Percentiles rank a stretch among this genome's conserved stretches.
Conservation (phyloP, 164 flowering plant genomes). For the Sextonia rubra region DNA sequence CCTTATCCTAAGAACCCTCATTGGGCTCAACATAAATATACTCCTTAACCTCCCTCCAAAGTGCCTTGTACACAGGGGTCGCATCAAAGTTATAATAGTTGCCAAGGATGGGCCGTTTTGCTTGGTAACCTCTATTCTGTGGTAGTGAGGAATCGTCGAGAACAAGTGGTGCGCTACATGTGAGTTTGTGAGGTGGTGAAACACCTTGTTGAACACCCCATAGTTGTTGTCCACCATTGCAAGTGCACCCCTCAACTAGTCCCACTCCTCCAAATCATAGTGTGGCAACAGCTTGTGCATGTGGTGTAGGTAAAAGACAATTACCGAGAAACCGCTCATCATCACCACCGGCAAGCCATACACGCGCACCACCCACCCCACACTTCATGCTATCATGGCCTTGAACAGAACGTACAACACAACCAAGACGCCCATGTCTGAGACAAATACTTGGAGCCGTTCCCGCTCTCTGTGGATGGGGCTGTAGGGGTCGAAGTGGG, state of each 20-base stretch:
- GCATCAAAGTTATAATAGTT: no score
- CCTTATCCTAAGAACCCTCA: conserved; percentile 39
- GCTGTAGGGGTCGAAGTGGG: conserved; percentile 69
- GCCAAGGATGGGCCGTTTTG: no score
- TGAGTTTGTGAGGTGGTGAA: conserved; percentile 79
- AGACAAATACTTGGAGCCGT: conserved; percentile 49
- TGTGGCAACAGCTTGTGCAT: conserved; percentile 82
- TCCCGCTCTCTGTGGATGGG: conserved; percentile 71
- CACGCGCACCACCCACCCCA: conserved; percentile 44
- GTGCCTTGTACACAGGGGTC: no score
- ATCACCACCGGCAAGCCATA: conserved; percentile 68
- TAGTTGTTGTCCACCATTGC: conserved; percentile 77
- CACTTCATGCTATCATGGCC: conserved; percentile 35
- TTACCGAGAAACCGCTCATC: conserved; percentile 64
- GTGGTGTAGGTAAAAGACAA: conserved; percentile 77
- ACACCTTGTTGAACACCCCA: conserved; percentile 70
- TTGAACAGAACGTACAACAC: conserved; percentile 37
- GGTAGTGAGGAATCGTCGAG: no score
- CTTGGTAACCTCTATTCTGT: no score
- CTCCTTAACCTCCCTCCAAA: conserved; percentile 71
- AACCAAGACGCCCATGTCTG: conserved; percentile 59
- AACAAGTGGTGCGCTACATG: conserved; percentile 82
- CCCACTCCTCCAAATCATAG: conserved; percentile 81
- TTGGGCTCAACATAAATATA: conserved; percentile 71
- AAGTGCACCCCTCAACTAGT: conserved; percentile 80